A percentile compares a stretch with the other conserved stretches of the same genome.
These are phyloP conservation scores for Wallacemonas sp. DNA, from an alignment of 208 protist genomes.

Conservation along the genomic window DNA sequence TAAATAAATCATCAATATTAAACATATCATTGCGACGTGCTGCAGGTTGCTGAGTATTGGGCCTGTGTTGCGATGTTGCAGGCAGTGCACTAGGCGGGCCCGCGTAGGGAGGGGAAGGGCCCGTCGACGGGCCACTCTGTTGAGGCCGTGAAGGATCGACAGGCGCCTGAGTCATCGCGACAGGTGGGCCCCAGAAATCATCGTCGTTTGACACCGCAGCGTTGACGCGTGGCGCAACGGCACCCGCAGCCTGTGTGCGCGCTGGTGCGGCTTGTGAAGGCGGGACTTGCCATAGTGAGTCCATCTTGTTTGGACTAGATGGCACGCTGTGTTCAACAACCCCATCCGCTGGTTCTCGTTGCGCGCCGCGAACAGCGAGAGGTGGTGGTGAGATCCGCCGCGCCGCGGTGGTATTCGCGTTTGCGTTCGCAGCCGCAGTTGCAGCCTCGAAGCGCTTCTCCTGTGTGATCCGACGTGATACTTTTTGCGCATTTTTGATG, in stretches of 20 bases:
- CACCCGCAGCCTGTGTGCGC: background rate
- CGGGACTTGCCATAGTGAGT: background rate
- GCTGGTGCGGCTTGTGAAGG: background rate
- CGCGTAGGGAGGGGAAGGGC: too few species aligned
- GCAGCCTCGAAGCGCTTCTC: constrained; percentile 37
- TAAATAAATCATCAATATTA: constrained; percentile 43
- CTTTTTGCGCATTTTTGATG: constrained; percentile 60
- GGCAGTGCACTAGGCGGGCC: background rate
- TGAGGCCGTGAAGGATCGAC: background rate
- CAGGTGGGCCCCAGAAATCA: background rate
- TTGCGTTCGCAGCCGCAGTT: background rate
- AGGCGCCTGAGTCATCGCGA: background rate
- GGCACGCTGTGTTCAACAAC: constrained; percentile 11
- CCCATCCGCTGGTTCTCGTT: background rate
- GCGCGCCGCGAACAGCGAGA: background rate
- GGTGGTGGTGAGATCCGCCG: background rate
- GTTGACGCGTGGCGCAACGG: background rate
- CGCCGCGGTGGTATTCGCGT: background rate
- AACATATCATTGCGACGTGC: background rate
- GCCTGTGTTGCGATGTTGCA: background rate
- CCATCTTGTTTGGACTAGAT: background rate
- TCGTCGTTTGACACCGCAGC: background rate
- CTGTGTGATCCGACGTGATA: constrained; percentile 53
- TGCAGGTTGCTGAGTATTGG: background rate
- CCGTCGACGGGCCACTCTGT: too few species aligned